A percentile compares a stretch with the other conserved stretches of the same genome.
phyloP scores from a whole-genome alignment of 2,329 filamentous ascomycete genomes.

The Neurospora sp. region DNA sequence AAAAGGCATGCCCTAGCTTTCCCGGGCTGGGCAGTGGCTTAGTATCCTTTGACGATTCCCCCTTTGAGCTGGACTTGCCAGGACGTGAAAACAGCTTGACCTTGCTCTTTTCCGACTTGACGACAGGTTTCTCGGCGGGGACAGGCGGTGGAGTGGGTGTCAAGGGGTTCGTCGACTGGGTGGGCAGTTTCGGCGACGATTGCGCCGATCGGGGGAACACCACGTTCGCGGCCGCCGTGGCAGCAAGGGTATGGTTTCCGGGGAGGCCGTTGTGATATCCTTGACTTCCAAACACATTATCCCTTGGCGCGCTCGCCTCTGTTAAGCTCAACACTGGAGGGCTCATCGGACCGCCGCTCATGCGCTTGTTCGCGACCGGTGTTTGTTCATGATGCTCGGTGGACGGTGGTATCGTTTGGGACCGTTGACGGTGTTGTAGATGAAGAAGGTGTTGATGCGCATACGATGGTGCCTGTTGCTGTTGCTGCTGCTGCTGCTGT shows the following conservation, averaged over 20 bases:
- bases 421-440: constrained; percentile 53
- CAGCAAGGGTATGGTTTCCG: constrained; percentile 52
- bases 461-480: constrained; percentile 38
- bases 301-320: constrained; percentile 53
- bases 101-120: constrained; percentile 60
- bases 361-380: constrained; percentile 26
- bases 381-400: constrained; percentile 31
- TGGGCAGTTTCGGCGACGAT: constrained; percentile 36
- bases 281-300: constrained; percentile 41
- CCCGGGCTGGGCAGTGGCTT: constrained; percentile 64
- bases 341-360: constrained; percentile 41
- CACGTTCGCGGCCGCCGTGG: constrained; percentile 62
- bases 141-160: constrained; percentile 25
- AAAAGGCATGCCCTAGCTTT: constrained; percentile 58
- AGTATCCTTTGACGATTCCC: constrained; percentile 51
- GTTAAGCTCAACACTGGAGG: constrained; percentile 56
- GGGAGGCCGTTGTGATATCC: constrained; percentile 52
- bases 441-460: constrained; percentile 27
- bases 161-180: constrained; percentile 18
- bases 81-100: constrained; percentile 75
- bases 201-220: constrained; percentile 60
- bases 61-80: constrained; percentile 64
- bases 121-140: constrained; percentile 45
- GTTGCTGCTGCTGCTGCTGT: constrained; percentile 29
- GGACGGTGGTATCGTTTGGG: constrained; percentile 59